Base-by-base conservation (phyloP, 2,329 filamentous ascomycete species). In the Cercospora sojina region DNA sequence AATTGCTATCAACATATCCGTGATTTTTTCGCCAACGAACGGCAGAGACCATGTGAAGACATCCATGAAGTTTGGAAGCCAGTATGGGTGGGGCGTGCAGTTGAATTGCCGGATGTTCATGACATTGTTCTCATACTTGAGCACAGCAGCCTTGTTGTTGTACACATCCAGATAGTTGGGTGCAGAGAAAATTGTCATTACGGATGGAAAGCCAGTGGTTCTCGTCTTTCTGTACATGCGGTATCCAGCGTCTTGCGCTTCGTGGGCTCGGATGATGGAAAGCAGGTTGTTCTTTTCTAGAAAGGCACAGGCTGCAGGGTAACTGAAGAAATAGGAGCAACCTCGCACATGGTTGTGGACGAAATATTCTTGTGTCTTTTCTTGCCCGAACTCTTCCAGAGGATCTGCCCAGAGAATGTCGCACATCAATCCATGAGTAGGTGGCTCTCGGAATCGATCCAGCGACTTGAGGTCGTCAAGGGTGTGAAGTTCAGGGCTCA, bases 101-200 rank as follows among this genome's bases (percentile, higher is more conserved):
- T 99, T 99, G 84, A 99, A 99, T 80, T 99, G 95, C 67, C 95
- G 88, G 77, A 99, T 99, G 84, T 99, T 99, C 95, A 99, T 99
- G 68, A 99, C 95, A 77, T 99, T 99, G 82, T 99, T 99, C 83
- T 99, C 95, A 79, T 99, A 99, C 83, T 99, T 99, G 75, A 99
- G 84, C 47, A 99, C 95, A 0, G 95, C 95, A 1, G 95, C 95
- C 84, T 99, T 99, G 86, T 99, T 99, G 88, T 99, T 99, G 83
- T 99, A 99, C 41, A 99, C 93, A 76, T 99, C 95, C 70, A 99
- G 88, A 78, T 99, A 99, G 81, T 99, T 99, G 41, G 95, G 95
- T 1, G 95, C 95, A 53, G 94, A 98, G 85, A 99, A 99, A 76
- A 99, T 99, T 73, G 95, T 99, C 95, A 99, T 99, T 70, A 99